Evolutionary conservation across 306 rosid species (phyloP), one percentile per base, ranked within the genome.

Genomic region (Chamaecrista fasciculata): DNA sequence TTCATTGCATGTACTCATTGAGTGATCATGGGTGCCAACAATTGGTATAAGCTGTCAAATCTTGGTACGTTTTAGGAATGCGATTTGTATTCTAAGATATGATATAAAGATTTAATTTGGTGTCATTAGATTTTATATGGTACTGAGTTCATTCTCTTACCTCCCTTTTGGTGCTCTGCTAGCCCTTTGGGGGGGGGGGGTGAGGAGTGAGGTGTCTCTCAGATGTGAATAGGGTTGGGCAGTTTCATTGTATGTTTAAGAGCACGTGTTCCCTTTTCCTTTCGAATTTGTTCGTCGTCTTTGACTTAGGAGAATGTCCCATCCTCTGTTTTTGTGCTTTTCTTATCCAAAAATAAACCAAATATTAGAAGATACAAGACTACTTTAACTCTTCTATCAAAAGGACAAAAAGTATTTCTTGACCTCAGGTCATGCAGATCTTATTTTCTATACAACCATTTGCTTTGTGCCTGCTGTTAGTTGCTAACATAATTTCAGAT

Each of bases 401-500:
- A n/a, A n/a, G n/a, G n/a, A n/a, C n/a, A n/a, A n/a, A n/a, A n/a
- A n/a, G n/a, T n/a, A n/a, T n/a, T n/a, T n/a, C n/a, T n/a, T n/a
- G n/a, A n/a, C n/a, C n/a, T 15, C 16, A 11, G 62, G 37, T 56
- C n/a, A 28, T 56, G 12, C 37, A 12, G 36, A 56, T 28, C 39
- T 29, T 26, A 56, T 28, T 21, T 6, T 8, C 2, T 16, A 31
- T 28, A 14, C 23, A 8, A 4, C 44, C 26, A 33, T 58, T 43
- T 58, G 21, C 61, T 24, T 2, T 16, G 12, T 57, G 63, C 43
- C 43, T 16, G 64, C 37, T n/a, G 4, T 29, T 46, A 18, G 55
- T 70, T 37, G 53, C 36, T 52, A 47, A 68, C 33, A 37, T 9
- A 33, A 50, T 73, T 39, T 73, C 40, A 34, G 46, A 62, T 72